These are phyloP conservation scores for Geotrichum fermentans DNA, from an alignment of 1,139 yeast species.

Conservation along the genomic window DNA sequence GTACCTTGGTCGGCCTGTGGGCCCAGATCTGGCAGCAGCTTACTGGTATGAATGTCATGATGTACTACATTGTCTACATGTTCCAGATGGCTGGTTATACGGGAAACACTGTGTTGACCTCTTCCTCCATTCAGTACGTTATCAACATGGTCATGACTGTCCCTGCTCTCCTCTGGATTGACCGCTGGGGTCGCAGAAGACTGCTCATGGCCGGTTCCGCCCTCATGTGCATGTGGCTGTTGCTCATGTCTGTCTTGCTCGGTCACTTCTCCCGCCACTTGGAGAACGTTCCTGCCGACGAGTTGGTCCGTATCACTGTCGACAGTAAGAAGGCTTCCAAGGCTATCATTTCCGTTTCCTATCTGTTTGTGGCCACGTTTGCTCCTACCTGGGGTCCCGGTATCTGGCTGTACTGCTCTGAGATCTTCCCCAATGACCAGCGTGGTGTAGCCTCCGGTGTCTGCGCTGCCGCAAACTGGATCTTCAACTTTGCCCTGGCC, in stretches of 20 bases:
- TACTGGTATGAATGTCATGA: slow-evolving; percentile 68
- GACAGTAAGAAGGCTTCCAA: slow-evolving; percentile 41
- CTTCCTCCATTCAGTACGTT: slow-evolving; percentile 59
- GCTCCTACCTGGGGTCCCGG: slow-evolving; percentile 68
- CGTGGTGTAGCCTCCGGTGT: slow-evolving; percentile 52
- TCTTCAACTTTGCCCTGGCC: slow-evolving; percentile 54
- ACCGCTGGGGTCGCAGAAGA: slow-evolving; percentile 53
- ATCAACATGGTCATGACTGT: slow-evolving; percentile 40
- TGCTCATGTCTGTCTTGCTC: slow-evolving; percentile 43
- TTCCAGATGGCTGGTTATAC: slow-evolving; percentile 40
- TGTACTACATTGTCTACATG: slow-evolving; percentile 41
- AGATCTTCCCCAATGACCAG: slow-evolving; percentile 55
- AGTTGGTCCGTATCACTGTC: slow-evolving; percentile 47
- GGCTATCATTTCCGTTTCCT: slow-evolving; percentile 54
- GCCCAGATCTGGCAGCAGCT: slow-evolving; percentile 71
- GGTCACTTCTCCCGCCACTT: slow-evolving; percentile 43
- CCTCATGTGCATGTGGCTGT: slow-evolving; percentile 45
- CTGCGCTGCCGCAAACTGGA: slow-evolving; percentile 58
- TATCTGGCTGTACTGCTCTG: slow-evolving; percentile 55
- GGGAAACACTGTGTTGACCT: slow-evolving; percentile 39
- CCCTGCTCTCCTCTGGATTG: slow-evolving; percentile 47
- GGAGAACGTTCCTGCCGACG: slow-evolving; percentile 37
- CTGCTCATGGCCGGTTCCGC: slow-evolving; percentile 40
- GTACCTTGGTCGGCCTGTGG: slow-evolving; percentile 51
- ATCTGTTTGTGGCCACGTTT: slow-evolving; percentile 60